These are phyloP conservation scores for Salvia sclarea DNA, from an alignment of 305 asterid species.

Conservation along the genomic window DNA sequence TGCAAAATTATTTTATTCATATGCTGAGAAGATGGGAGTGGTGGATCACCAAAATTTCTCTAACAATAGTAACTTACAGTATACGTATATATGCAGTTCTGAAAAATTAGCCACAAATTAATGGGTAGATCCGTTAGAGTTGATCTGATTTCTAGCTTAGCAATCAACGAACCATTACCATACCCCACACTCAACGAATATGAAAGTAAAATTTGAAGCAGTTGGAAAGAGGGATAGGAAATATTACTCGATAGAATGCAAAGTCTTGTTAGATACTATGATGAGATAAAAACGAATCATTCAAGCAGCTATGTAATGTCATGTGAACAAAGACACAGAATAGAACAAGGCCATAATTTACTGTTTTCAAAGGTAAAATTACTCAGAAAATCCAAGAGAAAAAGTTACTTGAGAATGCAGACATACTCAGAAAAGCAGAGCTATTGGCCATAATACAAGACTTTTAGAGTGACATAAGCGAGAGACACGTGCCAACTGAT, in stretches of 20 bases:
- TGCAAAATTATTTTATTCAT: background rate
- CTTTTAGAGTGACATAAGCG: background rate
- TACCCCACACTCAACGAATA: background rate
- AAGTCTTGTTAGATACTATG: background rate
- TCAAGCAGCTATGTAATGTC: constrained; percentile 2
- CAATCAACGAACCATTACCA: background rate
- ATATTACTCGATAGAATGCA: background rate
- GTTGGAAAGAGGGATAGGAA: background rate
- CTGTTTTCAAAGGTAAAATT: constrained; percentile 21
- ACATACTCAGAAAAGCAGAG: background rate
- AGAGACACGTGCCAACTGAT: constrained; percentile 16
- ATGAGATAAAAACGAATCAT: background rate
- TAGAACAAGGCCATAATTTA: constrained; percentile 34
- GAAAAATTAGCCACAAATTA: background rate
- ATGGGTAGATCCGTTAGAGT: background rate
- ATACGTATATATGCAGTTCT: background rate
- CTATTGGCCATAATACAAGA: background rate
- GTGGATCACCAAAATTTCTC: background rate
- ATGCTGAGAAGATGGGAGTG: background rate
- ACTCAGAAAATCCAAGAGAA: constrained; percentile 31
- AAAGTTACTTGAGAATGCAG: constrained; percentile 28
- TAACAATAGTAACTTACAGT: background rate
- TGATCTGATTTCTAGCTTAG: background rate
- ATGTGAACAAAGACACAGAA: constrained; percentile 23
- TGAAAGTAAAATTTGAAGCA: background rate